Base-by-base conservation (phyloP, 768 basidiomycete genomes). In the Phlegmacium glaucopus region DNA sequence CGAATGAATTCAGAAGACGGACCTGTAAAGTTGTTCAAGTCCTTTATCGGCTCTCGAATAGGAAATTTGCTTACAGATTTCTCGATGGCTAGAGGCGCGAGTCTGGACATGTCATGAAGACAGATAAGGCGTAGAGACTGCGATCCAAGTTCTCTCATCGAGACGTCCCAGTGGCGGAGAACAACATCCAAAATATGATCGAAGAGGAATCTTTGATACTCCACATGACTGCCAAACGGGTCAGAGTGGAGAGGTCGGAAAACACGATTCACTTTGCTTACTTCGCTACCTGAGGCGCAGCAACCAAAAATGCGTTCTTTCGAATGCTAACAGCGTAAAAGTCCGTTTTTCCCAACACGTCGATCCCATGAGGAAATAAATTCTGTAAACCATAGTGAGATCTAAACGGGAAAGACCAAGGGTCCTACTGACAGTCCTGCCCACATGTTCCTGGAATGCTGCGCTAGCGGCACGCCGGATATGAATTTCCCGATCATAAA, bases 381-480 rank as follows among this genome's bases (percentile, higher is more conserved):
- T 79, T 84, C 95, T 98, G 59, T 36, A 39, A 49, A 58, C 45
- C 44, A 52, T 56, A 22, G 22, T 22, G 22, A 22, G 22, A 22
- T 22, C 5, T 22, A 22, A 22, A 5, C 35, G 34, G 40, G 44
- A 44, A 35, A 38, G 5, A 44, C 28, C 12, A 41, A 42, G 43
- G 27, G 35, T 9, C 44, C 39, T 22, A 65, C 85, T 64, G 60
- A 96, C 95, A 71, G 87, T 87, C 61, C 96, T 75, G 10, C 96
- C 96, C 32, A 97, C 96, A 59, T 87, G 86, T 69, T 99, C 96
- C 67, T 99, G 96, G 63, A 91, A 98, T 10, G 94, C 91, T 13
- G 96, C 96, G 65, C 95, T 98, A 10, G 94, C 94, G 11, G 96
- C 95, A 54, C 96, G 73, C 18, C 96, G 79, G 46, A 99, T 93